phyloP scores from a whole-genome alignment of 805 yeast species.

The Scheffersomyces spartinae region DNA sequence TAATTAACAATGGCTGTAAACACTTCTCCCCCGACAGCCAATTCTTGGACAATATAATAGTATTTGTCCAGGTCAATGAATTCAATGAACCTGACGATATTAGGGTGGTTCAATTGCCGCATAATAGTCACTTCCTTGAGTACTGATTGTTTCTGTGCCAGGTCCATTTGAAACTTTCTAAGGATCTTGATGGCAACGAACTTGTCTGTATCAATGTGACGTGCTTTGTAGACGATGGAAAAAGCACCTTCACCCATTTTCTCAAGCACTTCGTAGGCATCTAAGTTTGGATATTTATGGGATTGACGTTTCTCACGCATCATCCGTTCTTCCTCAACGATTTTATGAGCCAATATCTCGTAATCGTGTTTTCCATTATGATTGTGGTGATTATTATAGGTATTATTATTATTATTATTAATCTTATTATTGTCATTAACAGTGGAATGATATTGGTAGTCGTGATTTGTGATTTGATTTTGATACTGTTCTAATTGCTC shows the following conservation, averaged over 20 bases:
- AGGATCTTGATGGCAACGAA: conserved; percentile 49
- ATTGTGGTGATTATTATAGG: background rate
- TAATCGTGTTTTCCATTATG: conserved; percentile 6
- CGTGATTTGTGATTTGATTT: too few relatives aligned
- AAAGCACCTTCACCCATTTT: conserved; percentile 78
- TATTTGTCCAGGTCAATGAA: conserved; percentile 50
- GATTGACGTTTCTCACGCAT: conserved; percentile 9
- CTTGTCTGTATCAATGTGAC: conserved; percentile 22
- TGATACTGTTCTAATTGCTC: too few relatives aligned
- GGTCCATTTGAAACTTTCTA: conserved; percentile 56
- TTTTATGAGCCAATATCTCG: conserved; percentile 18
- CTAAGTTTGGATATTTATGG: conserved; percentile 23
- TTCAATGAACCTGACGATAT: conserved; percentile 53
- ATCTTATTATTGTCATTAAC: background rate
- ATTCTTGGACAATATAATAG: conserved; percentile 63
- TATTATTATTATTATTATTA: background rate
- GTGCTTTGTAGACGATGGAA: conserved; percentile 60
- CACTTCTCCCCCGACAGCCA: conserved; percentile 69
- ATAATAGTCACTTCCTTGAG: conserved; percentile 71
- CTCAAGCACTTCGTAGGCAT: conserved; percentile 32
- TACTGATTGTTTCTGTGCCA: conserved; percentile 53
- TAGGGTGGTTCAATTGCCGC: conserved; percentile 52
- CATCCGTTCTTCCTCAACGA: conserved; percentile 24
- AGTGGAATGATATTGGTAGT: too few relatives aligned
- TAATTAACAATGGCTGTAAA: conserved; percentile 57